Base-by-base conservation (phyloP, 352 stramenopile species). In the Phytophthora pluvialis region DNA sequence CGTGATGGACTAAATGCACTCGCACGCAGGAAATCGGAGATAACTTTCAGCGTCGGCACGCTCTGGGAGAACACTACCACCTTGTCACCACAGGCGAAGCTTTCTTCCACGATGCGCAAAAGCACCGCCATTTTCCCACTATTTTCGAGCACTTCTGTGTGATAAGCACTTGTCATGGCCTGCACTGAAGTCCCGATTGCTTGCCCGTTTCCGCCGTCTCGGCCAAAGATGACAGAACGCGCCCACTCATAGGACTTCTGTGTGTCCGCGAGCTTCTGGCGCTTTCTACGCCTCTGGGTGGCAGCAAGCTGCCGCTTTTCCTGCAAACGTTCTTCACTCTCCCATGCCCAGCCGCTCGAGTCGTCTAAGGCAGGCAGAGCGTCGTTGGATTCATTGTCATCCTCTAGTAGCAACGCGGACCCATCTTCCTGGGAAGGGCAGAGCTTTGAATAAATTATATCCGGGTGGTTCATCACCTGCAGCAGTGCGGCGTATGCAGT, bases 51-150 rank as follows among this genome's bases (percentile, higher is more conserved):
- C 1, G 87, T 97, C 38, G 83, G 78, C 29, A 97, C 83, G 43
- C 87, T 96, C 58, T 97, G 90, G 6, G 88, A 96, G 49, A 97
- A 97, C 7, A 97, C 83, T 15, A 95, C 83, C 12, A 96, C 78
- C 49, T 95, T 96, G 46, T 97, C 90, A 13, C 81, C 85, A 25
- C 80, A 78, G 4, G 72, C 59, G 31, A 90, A 90, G 53, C 84
- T 93, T 47, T 93, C 75, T 50, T 90, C 65, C 33, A 95, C 71
- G 36, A 95, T 90, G 15, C 63, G 65, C 72, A 95, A 77, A 31
- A 95, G 68, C 38, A 93, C 72, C 1, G 71, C 80, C 83, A 95
- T 93, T 51, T 95, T 95, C 8, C 84, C 85, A 64, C 87, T 95
- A 63, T 93, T 81, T 56, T 86, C 83, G 2, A 87, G 51, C 11